Conservation (phyloP, 1,284 basidiomycete genomes). For the Cutaneotrichosporon dermatis region DNA sequence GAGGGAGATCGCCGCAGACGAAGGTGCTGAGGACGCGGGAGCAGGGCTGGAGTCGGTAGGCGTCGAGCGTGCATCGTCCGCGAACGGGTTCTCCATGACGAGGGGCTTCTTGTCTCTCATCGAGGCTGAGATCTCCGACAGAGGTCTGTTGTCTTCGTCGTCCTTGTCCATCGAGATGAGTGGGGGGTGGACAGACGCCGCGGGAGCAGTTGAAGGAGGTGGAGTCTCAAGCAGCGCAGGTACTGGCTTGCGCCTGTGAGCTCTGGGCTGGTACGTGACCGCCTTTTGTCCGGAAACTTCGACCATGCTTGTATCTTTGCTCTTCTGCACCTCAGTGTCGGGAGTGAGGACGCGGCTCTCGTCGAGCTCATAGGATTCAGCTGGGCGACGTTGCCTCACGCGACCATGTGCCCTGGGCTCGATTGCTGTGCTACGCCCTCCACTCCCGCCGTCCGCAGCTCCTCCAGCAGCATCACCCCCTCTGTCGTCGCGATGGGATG, state of each 20-base stretch:
- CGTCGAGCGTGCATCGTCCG: not conserved
- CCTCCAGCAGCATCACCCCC: not conserved
- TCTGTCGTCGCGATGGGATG: too few relatives aligned
- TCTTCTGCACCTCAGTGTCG: not conserved
- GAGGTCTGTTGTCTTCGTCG: not conserved
- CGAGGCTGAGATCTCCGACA: too few relatives aligned
- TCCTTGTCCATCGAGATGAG: conserved; percentile 5
- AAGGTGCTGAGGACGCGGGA: not conserved
- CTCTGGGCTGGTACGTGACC: not conserved
- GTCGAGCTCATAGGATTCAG: conserved; percentile 19
- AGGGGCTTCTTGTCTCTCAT: not conserved
- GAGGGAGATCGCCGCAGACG: not conserved
- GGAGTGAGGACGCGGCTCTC: conserved; percentile 4
- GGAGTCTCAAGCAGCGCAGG: not conserved
- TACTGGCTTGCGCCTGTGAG: not conserved
- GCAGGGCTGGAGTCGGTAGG: too few relatives aligned
- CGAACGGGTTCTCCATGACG: not conserved
- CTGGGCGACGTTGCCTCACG: conserved; percentile 9
- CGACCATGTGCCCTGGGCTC: not conserved
- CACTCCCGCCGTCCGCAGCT: not conserved
- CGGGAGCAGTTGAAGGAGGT: too few relatives aligned
- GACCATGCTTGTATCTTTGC: not conserved
- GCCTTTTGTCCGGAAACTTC: not conserved
- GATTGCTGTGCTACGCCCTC: conserved; percentile 8
- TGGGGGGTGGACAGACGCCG: not conserved